Evolutionary conservation across 148 eudicot species (phyloP), one percentile per base, ranked within the genome.

Genomic region (Camellia sinensis): DNA sequence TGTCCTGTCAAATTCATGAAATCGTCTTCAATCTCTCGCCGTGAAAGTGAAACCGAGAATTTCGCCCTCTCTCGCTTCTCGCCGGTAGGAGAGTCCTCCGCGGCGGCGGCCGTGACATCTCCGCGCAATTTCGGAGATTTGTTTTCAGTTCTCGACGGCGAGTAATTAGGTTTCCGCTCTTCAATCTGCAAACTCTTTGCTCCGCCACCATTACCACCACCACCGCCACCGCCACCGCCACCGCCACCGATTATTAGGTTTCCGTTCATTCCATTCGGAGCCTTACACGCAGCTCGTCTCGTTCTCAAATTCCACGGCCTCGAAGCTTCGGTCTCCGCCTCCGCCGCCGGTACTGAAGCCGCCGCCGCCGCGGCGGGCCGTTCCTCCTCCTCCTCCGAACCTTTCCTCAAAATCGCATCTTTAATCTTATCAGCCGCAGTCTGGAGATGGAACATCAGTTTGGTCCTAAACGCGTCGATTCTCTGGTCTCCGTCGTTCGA

Each of bases 271-370:
- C 37, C 76, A 13, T 57, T 80, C 71, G 85, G 88, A 19, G 78
- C 85, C 83, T 85, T 90, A 48, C 84, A 88, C 18, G 89, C 87
- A 5, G 93, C 91, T 80, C 94, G 64, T 72, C 91, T 54, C 6
- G 84, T 89, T 86, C 98, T 81, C 89, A 93, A 83, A 78, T 93
- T 93, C 98, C 94, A 91, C 81, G 89, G 97, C 73, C 84, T 69
- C 7, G 14, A 7, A 29, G 72, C 52, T 67, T 84, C 84, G n/a
- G 57, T 73, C 44, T 53, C 78, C 78, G 18, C 73, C 56, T 3
- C 14, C 4, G 50, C 12, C 3, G 71, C 79, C 79, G 67, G 50
- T 29, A 29, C 37, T 29, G 37, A 29, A 61, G 84, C 72, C 53
- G 21, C 60, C 81, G 61, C 67, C 67, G 77, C 78, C 82, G 73